Base-by-base conservation (phyloP, 1,284 basidiomycete genomes). In the Ustilago nuda region DNA sequence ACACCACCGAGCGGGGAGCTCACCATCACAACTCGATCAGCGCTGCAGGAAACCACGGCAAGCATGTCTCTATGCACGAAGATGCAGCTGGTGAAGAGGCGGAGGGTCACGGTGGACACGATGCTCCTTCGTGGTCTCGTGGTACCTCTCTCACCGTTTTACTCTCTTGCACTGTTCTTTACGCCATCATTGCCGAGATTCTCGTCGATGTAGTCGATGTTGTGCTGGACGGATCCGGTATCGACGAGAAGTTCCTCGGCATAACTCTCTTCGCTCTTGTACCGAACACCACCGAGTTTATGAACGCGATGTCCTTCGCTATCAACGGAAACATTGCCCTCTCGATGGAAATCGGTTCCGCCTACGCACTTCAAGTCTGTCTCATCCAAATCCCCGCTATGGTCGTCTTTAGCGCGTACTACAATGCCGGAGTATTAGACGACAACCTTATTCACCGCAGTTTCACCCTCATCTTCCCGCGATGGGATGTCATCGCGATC, bases 241-340 rank as follows among this genome's bases (percentile, higher is more conserved):
- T 99, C 43, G 94, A 97, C 73, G 96, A 99, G 85, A 99, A 99
- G 86, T 96, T 99, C 88, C 89, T 99, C 36, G 97, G 97, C 52
- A 90, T 99, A 65, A 98, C 95, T 0, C 89, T 99, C 9, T 99
- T 99, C 82, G 96, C 97, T 2, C 90, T 99, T 37, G 95, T 99
- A 0, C 97, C 97, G 11, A 99, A 99, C 86, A 98, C 95, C 17
- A 99, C 97, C 23, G 97, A 99, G 87, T 99, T 99, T 86, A 98
- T 99, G 96, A 99, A 99, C 85, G 97, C 97, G 62, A 97, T 99
- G 83, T 96, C 94, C n/a, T 99, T 99, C 84, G 96, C 97, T 17
- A 88, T 99, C 80, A 93, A 97, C 82, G 96, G 93, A 15, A 99
- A 99, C 86, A 99, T 99, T 78, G 94, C 97, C 1, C 88, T 99